A percentile compares a stretch with the other conserved stretches of the same genome.
phyloP scores from a whole-genome alignment of 192 early-diverging fungal species.

The Coemansia sp. region DNA sequence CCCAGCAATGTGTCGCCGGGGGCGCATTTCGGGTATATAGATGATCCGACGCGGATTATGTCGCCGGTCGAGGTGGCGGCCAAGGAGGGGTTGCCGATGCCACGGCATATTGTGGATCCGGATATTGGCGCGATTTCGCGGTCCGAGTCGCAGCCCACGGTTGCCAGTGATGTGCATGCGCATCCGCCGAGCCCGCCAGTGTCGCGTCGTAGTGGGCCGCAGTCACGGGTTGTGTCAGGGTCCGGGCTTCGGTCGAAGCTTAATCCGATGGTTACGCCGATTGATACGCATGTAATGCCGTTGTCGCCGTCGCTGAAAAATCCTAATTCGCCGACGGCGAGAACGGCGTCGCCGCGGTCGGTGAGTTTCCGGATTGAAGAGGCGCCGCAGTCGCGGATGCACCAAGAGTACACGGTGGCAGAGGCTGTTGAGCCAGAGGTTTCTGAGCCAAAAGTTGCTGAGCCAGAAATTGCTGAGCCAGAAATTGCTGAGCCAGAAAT shows the following conservation, averaged over 20 bases:
- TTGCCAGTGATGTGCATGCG: background rate
- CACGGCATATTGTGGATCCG: conserved; percentile 43
- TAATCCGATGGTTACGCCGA: conserved; percentile 15
- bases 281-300: conserved; percentile 14
- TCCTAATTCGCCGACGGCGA: conserved; percentile 24
- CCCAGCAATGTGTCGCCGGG: conserved; percentile 16
- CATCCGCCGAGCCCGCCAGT: conserved; percentile 7
- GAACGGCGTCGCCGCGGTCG: conserved; percentile 40
- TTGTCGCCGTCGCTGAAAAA: conserved; percentile 45
- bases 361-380: conserved; percentile 52
- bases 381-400: conserved; percentile 12
- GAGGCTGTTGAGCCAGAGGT: background rate
- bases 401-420: background rate
- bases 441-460: too few relatives aligned
- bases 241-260: conserved; percentile 18
- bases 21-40: conserved; percentile 9
- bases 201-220: background rate
- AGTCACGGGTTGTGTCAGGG: conserved; percentile 11
- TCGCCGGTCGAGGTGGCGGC: conserved; percentile 53
- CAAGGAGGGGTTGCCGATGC: conserved; percentile 46
- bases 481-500: too few relatives aligned
- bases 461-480: too few relatives aligned
- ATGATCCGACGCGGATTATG: conserved; percentile 33
- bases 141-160: conserved; percentile 18
- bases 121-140: conserved; percentile 28